Percentiles rank a stretch among this genome's conserved stretches.
Evolutionary conservation across 768 basidiomycete genomes (phyloP).

Genomic region (Panellus pusillus): DNA sequence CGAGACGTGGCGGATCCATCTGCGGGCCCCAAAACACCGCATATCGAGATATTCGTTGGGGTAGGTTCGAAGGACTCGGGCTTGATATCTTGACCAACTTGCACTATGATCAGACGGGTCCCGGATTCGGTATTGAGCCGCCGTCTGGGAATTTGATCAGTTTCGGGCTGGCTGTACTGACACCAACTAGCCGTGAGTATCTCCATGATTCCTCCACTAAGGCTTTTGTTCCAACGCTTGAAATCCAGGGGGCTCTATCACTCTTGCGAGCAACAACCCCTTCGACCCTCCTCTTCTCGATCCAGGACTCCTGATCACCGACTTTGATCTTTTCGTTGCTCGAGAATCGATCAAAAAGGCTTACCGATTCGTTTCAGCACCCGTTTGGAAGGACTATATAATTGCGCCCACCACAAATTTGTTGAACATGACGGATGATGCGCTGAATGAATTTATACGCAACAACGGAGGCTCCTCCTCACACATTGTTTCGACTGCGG

Average conservation of each 20-base stretch:
- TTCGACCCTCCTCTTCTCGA: slow-evolving; percentile 29
- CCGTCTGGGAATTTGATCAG: background rate
- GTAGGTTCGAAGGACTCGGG: background rate
- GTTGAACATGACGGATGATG: slow-evolving; percentile 20
- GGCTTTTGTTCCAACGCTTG: background rate
- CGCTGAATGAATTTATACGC: slow-evolving; percentile 26
- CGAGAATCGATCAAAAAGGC: slow-evolving; percentile 27
- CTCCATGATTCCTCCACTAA: background rate
- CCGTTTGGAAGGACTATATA: slow-evolving; percentile 30
- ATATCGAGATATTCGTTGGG: slow-evolving; percentile 23
- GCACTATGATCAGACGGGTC: background rate
- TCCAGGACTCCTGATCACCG: slow-evolving; percentile 17
- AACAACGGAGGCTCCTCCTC: slow-evolving; percentile 21
- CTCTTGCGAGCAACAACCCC: slow-evolving; percentile 28
- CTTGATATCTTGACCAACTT: background rate
- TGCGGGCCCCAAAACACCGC: slow-evolving; percentile 23
- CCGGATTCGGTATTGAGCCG: background rate
- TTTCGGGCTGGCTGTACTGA: background rate
- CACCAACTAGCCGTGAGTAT: slow-evolving; percentile 9
- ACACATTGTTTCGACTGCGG: slow-evolving; percentile 31
- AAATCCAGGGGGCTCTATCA: slow-evolving; percentile 26
- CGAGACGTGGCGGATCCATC: slow-evolving; percentile 22
- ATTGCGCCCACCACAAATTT: slow-evolving; percentile 21
- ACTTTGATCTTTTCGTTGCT: slow-evolving; percentile 22
- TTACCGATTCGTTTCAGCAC: slow-evolving; percentile 25